Percentiles rank a stretch among this genome's conserved stretches.
These are phyloP conservation scores for Begonia peltatifolia DNA, from an alignment of 306 rosid species.

Conservation along the genomic window DNA sequence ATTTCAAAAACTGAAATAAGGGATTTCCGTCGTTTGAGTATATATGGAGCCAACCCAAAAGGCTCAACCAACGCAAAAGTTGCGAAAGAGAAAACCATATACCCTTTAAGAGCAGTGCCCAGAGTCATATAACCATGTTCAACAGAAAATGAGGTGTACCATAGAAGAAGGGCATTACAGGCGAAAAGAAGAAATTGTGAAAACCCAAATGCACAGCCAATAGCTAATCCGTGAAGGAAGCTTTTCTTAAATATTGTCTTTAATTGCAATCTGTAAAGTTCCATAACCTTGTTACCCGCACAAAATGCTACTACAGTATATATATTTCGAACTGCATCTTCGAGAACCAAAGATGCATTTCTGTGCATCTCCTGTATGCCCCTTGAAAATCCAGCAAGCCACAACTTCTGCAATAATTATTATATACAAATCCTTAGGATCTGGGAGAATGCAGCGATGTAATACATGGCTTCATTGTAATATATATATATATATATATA, in stretches of 20 bases:
- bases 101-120: slow-evolving; percentile 77
- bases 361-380: slow-evolving; percentile 99
- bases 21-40: slow-evolving; percentile 96
- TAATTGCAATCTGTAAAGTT: slow-evolving; percentile 85
- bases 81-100: slow-evolving; percentile 96
- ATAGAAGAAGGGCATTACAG: slow-evolving; percentile 95
- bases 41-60: slow-evolving; percentile 99
- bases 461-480: too few relatives aligned
- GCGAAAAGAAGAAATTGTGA: slow-evolving; percentile 97
- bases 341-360: slow-evolving; percentile 98
- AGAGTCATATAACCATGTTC: slow-evolving; percentile 20
- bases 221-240: slow-evolving; percentile 91
- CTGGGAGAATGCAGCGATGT: too few relatives aligned
- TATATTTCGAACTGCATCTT: slow-evolving; percentile 96
- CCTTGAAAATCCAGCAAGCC: slow-evolving; percentile 99
- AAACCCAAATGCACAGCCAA: slow-evolving; percentile 92
- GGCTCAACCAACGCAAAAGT: slow-evolving; percentile 99
- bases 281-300: slow-evolving; percentile 99
- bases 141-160: slow-evolving; percentile 73
- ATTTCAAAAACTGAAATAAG: slow-evolving; percentile 95
- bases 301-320: slow-evolving; percentile 99
- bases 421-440: too few relatives aligned
- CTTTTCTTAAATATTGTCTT: slow-evolving; percentile 84
- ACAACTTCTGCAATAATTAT: slow-evolving; percentile 63
- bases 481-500: too few relatives aligned